Percentiles rank a stretch among this genome's conserved stretches.
Evolutionary conservation across 140 eudicot species (phyloP).

Genomic region (Senecio squalidus): DNA sequence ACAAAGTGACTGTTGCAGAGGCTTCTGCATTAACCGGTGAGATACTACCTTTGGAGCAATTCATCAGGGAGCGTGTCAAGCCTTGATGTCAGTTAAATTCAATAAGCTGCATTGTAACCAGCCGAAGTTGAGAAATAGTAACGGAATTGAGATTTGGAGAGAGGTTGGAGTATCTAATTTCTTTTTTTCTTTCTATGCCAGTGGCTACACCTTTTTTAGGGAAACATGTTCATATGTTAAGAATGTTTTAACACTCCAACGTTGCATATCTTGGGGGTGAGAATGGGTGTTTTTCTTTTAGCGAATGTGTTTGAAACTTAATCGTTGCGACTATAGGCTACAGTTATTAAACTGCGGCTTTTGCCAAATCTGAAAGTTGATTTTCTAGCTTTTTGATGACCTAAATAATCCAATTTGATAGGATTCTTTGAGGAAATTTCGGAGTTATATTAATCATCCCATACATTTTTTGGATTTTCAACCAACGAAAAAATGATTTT

Average conservation of each 20-base stretch:
- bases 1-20: conserved; percentile 68
- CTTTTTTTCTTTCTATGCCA: neutral
- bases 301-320: no score
- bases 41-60: no score
- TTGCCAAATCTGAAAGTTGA: no score
- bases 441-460: no score
- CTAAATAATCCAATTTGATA: no score
- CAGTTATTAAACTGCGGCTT: no score
- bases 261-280: neutral
- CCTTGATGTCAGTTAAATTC: conserved; percentile 36
- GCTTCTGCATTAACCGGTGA: conserved; percentile 64
- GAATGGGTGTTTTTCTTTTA: neutral
- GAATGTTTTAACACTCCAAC: neutral
- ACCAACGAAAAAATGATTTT: no score
- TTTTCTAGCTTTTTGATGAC: no score
- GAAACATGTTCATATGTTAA: conserved; percentile 12
- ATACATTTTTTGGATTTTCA: no score
- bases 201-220: neutral
- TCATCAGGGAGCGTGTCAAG: conserved; percentile 71
- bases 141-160: neutral
- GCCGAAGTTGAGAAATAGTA: conserved; percentile 1
- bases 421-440: no score
- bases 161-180: neutral
- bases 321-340: no score
- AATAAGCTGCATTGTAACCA: no score